phyloP scores from a whole-genome alignment of 192 early-diverging fungal genomes.

The Linnemannia exigua region DNA sequence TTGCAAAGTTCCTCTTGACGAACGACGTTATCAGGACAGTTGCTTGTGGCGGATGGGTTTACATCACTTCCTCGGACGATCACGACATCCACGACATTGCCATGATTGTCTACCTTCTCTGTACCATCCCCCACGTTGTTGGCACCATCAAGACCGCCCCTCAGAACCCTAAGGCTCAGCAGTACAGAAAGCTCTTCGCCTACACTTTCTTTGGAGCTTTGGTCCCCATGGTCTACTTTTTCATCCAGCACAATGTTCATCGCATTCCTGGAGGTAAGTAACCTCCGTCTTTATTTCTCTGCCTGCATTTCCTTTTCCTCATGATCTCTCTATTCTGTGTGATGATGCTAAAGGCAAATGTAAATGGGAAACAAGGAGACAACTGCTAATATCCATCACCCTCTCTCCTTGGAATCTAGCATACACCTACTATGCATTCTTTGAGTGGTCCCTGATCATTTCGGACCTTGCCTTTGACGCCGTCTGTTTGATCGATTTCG shows the following conservation, averaged over 20 bases:
- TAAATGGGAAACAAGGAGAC: not conserved
- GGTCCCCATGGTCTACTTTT: slow-evolving; percentile 83
- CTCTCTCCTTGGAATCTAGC: slow-evolving; percentile 53
- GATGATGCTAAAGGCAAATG: not conserved
- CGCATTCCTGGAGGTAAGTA: slow-evolving; percentile 72
- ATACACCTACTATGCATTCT: slow-evolving; percentile 86
- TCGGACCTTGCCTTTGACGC: slow-evolving; percentile 84
- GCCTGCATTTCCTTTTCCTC: too few species aligned
- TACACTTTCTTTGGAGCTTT: slow-evolving; percentile 79
- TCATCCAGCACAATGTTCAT: slow-evolving; percentile 84
- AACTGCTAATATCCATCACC: not conserved
- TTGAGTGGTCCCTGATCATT: slow-evolving; percentile 87
- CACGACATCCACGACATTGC: slow-evolving; percentile 84
- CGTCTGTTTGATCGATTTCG: slow-evolving; percentile 78
- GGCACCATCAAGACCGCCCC: slow-evolving; percentile 68
- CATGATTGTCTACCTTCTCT: slow-evolving; percentile 85
- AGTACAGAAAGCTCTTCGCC: slow-evolving; percentile 68
- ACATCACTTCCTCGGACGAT: slow-evolving; percentile 86
- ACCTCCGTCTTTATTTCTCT: not conserved
- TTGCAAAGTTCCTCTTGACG: slow-evolving; percentile 51
- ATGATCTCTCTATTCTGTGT: not conserved
- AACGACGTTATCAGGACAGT: slow-evolving; percentile 75
- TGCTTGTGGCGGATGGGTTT: slow-evolving; percentile 87
- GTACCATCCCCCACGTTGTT: slow-evolving; percentile 81
- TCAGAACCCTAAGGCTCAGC: slow-evolving; percentile 59